Percentiles rank a stretch among this genome's conserved stretches.
phyloP scores from a whole-genome alignment of 2,329 filamentous ascomycete genomes.

The Phialophora tarda region DNA sequence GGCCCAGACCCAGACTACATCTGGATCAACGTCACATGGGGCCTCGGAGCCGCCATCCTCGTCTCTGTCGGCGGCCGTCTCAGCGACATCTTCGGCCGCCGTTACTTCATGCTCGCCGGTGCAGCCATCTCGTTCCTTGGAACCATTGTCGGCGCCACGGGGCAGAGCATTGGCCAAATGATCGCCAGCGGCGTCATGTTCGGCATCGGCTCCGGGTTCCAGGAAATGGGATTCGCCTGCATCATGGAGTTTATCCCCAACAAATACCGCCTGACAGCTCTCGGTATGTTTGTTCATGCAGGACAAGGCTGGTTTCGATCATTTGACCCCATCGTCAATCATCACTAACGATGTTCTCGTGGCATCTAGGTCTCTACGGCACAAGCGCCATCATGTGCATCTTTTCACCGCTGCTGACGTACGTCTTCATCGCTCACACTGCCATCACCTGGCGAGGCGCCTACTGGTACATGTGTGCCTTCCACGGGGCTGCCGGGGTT shows the following conservation, averaged over 20 bases:
- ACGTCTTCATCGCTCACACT: conserved; percentile 52
- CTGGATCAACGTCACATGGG: conserved; percentile 28
- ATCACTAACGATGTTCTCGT: background rate
- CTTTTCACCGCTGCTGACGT: conserved; percentile 55
- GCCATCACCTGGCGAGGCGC: conserved; percentile 55
- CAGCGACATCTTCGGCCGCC: conserved; percentile 46
- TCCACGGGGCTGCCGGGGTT: conserved; percentile 13
- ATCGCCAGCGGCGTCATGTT: conserved; percentile 48
- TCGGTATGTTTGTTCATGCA: conserved; percentile 37
- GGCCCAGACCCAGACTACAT: conserved; percentile 17
- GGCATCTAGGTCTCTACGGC: conserved; percentile 41
- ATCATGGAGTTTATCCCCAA: conserved; percentile 51
- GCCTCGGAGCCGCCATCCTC: conserved; percentile 24
- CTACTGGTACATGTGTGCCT: conserved; percentile 46
- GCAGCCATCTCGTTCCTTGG: conserved; percentile 46
- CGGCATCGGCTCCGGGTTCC: conserved; percentile 48
- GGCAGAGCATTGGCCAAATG: conserved; percentile 46
- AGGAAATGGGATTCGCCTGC: conserved; percentile 49
- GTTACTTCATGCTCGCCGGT: conserved; percentile 45
- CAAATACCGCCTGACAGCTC: conserved; percentile 45
- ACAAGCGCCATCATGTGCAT: conserved; percentile 24
- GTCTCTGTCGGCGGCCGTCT: conserved; percentile 46
- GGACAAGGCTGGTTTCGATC: too few relatives aligned
- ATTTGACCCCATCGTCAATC: too few relatives aligned
- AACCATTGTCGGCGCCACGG: conserved; percentile 47